Percentiles rank a stretch among this genome's conserved stretches.
phyloP scores from a whole-genome alignment of 2,329 filamentous ascomycete genomes.

The Herpotrichia juniperi region DNA sequence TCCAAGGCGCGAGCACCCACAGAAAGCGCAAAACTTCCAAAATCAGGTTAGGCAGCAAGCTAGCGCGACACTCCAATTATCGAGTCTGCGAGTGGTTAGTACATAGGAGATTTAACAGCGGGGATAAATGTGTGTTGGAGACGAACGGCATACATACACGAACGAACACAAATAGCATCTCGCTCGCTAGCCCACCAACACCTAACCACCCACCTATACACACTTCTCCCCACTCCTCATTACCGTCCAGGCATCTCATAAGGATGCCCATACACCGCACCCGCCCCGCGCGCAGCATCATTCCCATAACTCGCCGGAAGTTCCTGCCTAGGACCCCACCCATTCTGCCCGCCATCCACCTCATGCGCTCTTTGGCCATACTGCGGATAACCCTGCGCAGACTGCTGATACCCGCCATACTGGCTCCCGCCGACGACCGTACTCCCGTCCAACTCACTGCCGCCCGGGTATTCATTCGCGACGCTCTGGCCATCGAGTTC shows the following conservation, averaged over 20 bases:
- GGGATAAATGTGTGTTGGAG: too few species aligned
- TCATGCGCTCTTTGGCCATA: background rate
- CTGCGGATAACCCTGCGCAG: slow-evolving; percentile 6
- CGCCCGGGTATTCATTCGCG: slow-evolving; percentile 3
- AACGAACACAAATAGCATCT: background rate
- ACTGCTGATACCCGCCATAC: slow-evolving; percentile 6
- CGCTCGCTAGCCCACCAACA: too few species aligned
- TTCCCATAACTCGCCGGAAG: background rate
- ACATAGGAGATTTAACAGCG: too few species aligned
- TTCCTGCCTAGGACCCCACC: background rate
- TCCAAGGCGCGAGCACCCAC: too few species aligned
- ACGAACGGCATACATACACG: background rate
- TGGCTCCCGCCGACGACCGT: background rate
- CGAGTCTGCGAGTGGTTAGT: too few species aligned
- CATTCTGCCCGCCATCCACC: background rate
- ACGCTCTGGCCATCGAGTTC: slow-evolving; percentile 2
- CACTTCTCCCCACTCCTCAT: background rate
- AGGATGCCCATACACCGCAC: background rate
- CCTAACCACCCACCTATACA: background rate
- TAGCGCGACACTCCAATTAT: too few species aligned
- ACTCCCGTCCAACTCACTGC: background rate
- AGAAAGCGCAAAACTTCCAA: too few species aligned
- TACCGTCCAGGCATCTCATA: slow-evolving; percentile 3
- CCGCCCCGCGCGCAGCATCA: background rate
- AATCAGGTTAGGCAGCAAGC: too few species aligned